Conservation (phyloP, 2,329 filamentous ascomycete genomes). For the Fusarium caatingaense region DNA sequence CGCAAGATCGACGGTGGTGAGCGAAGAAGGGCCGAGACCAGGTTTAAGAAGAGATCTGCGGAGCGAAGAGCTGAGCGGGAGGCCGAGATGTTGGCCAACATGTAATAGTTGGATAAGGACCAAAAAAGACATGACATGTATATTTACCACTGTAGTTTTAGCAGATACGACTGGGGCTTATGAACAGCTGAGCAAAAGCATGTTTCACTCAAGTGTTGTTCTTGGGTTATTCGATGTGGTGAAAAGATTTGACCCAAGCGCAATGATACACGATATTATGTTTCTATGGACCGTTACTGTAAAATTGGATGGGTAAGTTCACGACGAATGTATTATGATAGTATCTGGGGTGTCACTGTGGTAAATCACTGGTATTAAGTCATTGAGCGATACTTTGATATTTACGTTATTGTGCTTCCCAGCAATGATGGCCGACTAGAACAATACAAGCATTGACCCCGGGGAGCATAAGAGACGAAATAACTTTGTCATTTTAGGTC, state of each 20-base stretch:
- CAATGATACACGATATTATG: neutral
- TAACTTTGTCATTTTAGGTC: too few species aligned
- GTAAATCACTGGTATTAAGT: neutral
- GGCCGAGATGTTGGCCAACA: constrained; percentile 51
- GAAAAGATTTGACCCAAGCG: neutral
- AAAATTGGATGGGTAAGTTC: too few species aligned
- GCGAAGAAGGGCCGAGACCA: constrained; percentile 84
- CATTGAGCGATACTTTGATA: neutral
- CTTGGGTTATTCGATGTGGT: neutral
- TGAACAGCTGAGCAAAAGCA: constrained; percentile 33
- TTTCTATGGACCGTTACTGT: neutral
- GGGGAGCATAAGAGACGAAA: too few species aligned
- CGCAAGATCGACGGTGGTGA: constrained; percentile 97
- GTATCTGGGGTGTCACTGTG: neutral
- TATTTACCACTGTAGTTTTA: constrained; percentile 49
- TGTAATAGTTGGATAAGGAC: constrained; percentile 44
- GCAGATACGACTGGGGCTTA: constrained; percentile 36
- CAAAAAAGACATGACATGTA: constrained; percentile 42
- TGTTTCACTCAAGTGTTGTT: constrained; percentile 10
- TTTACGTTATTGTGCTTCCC: neutral
- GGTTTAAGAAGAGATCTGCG: constrained; percentile 84
- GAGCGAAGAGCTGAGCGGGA: constrained; percentile 78
- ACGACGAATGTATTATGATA: neutral
- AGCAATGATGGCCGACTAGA: neutral
- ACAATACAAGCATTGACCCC: neutral